These are phyloP conservation scores for Pelargonium fulgidum DNA, from an alignment of 441 rosid species.

Conservation along the genomic window DNA sequence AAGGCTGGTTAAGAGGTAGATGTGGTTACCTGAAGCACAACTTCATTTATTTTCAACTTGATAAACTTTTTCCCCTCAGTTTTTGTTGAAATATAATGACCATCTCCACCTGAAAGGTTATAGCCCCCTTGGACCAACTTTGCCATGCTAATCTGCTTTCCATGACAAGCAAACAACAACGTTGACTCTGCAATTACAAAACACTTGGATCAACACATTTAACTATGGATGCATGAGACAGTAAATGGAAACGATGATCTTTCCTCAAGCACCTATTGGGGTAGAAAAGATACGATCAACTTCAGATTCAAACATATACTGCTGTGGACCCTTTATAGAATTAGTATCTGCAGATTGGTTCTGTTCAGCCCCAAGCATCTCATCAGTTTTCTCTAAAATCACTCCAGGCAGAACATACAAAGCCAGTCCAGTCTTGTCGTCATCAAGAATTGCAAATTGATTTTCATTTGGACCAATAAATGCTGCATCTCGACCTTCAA, in stretches of 20 bases:
- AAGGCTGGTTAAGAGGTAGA: slow-evolving; percentile 10
- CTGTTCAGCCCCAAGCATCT: slow-evolving; percentile 59
- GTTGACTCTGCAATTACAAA: slow-evolving; percentile 66
- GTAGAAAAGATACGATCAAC: slow-evolving; percentile 91
- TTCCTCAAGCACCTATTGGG: slow-evolving; percentile 68
- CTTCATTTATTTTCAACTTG: slow-evolving; percentile 77
- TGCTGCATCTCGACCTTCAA: slow-evolving; percentile 89
- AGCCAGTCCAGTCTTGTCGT: slow-evolving; percentile 81
- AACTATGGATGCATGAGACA: slow-evolving; percentile 13
- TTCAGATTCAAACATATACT: slow-evolving; percentile 88
- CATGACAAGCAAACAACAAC: slow-evolving; percentile 85
- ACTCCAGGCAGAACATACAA: slow-evolving; percentile 73
- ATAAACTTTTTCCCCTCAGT: slow-evolving; percentile 79
- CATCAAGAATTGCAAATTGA: slow-evolving; percentile 90
- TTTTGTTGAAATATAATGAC: slow-evolving; percentile 79
- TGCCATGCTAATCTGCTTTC: slow-evolving; percentile 76
- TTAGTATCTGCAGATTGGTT: slow-evolving; percentile 50
- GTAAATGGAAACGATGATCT: slow-evolving; percentile 20
- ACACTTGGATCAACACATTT: slow-evolving; percentile 32
- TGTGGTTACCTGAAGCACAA: slow-evolving; percentile 75
- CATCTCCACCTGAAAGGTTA: slow-evolving; percentile 55
- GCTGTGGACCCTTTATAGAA: slow-evolving; percentile 72
- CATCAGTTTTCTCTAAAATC: slow-evolving; percentile 54
- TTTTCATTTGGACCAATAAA: slow-evolving; percentile 77
- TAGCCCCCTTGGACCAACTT: slow-evolving; percentile 71